Conservation (phyloP, 257 asterid genomes). For the Leonotis leonurus region DNA sequence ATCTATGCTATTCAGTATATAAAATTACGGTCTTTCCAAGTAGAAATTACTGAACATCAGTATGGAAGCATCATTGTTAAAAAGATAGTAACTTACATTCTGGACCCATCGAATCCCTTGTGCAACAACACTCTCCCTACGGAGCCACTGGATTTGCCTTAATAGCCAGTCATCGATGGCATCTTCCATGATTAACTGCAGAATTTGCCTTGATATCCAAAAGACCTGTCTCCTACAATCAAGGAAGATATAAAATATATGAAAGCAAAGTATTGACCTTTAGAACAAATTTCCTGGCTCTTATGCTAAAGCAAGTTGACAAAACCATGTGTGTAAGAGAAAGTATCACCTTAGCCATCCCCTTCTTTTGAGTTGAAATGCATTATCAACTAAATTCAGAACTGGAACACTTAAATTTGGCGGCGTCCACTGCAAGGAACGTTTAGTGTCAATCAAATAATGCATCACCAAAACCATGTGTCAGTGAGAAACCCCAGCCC, state of each 20-base stretch:
- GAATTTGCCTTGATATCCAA: slow-evolving; percentile 98
- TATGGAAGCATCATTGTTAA: slow-evolving; percentile 9
- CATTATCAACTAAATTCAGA: slow-evolving; percentile 83
- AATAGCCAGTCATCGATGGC: slow-evolving; percentile 99
- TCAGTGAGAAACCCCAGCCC: slow-evolving; percentile 7
- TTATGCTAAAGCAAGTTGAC: slow-evolving; percentile 1
- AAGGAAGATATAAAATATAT: slow-evolving; percentile 9
- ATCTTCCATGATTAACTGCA: slow-evolving; percentile 98
- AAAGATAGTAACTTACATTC: slow-evolving; percentile 50
- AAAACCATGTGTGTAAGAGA: slow-evolving; percentile 7
- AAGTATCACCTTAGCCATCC: slow-evolving; percentile 92
- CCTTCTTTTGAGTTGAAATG: slow-evolving; percentile 93
- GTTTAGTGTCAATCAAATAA: slow-evolving; percentile 9
- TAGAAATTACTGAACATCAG: slow-evolving; percentile 2
- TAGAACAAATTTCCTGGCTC: slow-evolving; percentile 9
- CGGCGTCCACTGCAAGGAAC: slow-evolving; percentile 88
- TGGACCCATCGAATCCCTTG: slow-evolving; percentile 83
- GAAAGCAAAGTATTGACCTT: slow-evolving; percentile 2
- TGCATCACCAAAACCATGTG: slow-evolving; percentile 16
- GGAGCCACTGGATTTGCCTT: slow-evolving; percentile 86
- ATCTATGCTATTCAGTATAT: slow-evolving; percentile 5
- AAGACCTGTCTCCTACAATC: slow-evolving; percentile 87
- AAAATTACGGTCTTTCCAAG: background rate
- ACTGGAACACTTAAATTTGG: slow-evolving; percentile 90
- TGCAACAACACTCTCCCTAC: slow-evolving; percentile 79